These are phyloP conservation scores for Spatholobus suberectus DNA, from an alignment of 306 rosid genomes.

Conservation along the genomic window DNA sequence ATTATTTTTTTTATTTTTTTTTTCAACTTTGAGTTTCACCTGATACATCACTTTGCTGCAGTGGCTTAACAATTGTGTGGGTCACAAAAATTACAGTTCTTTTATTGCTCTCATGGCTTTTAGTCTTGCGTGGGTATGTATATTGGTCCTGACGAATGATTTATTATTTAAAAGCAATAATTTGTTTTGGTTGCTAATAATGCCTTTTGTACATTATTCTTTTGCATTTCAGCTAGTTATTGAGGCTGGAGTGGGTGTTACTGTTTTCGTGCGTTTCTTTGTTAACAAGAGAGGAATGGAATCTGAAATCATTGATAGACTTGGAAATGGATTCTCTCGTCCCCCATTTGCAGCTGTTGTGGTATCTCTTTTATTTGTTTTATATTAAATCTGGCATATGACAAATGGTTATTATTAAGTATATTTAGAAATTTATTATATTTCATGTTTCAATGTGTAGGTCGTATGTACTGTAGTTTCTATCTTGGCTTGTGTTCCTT, in stretches of 20 bases:
- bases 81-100: conserved; percentile 84
- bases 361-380: conserved; percentile 56
- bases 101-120: conserved; percentile 94
- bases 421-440: conserved; percentile 40
- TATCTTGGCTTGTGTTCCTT: conserved; percentile 88
- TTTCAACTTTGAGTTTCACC: conserved; percentile 39
- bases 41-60: conserved; percentile 61
- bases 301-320: conserved; percentile 85
- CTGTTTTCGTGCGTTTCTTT: conserved; percentile 93
- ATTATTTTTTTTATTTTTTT: conserved; percentile 19
- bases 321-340: conserved; percentile 97
- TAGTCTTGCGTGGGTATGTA: conserved; percentile 90
- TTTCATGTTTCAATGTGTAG: conserved; percentile 56
- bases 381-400: conserved; percentile 26
- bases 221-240: conserved; percentile 72
- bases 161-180: conserved; percentile 29
- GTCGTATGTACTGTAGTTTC: conserved; percentile 90
- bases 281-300: conserved; percentile 89
- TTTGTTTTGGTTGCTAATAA: conserved; percentile 36
- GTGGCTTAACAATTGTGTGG: conserved; percentile 99
- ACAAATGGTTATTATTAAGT: conserved; percentile 24
- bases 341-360: conserved; percentile 95
- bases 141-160: background rate
- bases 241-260: conserved; percentile 94
- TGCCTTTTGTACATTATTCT: conserved; percentile 25